phyloP scores from a whole-genome alignment of 495 filamentous ascomycete genomes.

The Aspergillus coremiiformis region DNA sequence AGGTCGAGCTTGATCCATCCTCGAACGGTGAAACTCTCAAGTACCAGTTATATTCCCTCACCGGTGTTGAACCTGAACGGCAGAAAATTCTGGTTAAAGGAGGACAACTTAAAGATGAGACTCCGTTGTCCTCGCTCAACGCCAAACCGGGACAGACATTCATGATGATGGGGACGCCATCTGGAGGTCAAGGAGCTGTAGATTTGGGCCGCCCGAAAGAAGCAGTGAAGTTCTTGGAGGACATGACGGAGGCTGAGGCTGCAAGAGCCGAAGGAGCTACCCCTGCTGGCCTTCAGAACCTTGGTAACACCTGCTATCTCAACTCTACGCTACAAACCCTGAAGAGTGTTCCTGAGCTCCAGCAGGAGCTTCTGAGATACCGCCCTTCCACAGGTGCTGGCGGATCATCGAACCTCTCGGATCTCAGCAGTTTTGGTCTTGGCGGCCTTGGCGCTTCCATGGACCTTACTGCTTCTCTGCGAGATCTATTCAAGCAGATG shows the following conservation, averaged over 20 bases:
- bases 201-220: slow-evolving; percentile 69
- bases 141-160: slow-evolving; percentile 81
- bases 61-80: slow-evolving; percentile 89
- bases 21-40: slow-evolving; percentile 90
- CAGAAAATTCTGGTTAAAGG: slow-evolving; percentile 95
- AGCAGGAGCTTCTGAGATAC: slow-evolving; percentile 70
- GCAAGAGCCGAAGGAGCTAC: slow-evolving; percentile 75
- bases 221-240: slow-evolving; percentile 80
- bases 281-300: slow-evolving; percentile 83
- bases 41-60: slow-evolving; percentile 88
- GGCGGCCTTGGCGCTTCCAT: slow-evolving; percentile 50
- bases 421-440: slow-evolving; percentile 53
- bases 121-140: slow-evolving; percentile 71
- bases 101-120: slow-evolving; percentile 91
- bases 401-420: slow-evolving; percentile 32
- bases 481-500: slow-evolving; percentile 91
- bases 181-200: slow-evolving; percentile 46
- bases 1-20: slow-evolving; percentile 81
- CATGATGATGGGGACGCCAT: slow-evolving; percentile 96
- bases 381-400: slow-evolving; percentile 32
- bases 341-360: slow-evolving; percentile 83
- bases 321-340: slow-evolving; percentile 93
- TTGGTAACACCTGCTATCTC: slow-evolving; percentile 97
- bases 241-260: slow-evolving; percentile 94
- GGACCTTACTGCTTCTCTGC: slow-evolving; percentile 74